Evolutionary conservation across 495 filamentous ascomycete species (phyloP), one percentile per base, ranked within the genome.

Genomic region (Trichoderma asperelloides): DNA sequence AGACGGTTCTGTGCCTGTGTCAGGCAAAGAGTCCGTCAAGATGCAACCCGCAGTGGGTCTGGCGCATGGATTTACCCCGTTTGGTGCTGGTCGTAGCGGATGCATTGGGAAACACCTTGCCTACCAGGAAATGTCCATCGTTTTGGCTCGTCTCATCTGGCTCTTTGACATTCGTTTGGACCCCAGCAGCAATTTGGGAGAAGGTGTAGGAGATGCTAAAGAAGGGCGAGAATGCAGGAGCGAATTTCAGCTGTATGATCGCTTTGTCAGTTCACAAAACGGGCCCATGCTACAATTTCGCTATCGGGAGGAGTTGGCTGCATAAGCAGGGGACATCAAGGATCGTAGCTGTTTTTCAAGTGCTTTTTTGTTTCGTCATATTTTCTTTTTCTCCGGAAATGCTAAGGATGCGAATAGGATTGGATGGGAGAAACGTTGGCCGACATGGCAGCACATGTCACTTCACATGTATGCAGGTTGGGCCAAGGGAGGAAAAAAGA

Each of bases 231-330:
- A 25, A 5, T 57, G 49, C 49, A 57, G 23, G 49, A 27, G 21
- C n/a, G 49, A 57, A 21, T 57, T 57, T 57, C 49, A 57, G 49
- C 23, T 57, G 49, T 57, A 57, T 27, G 49, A 57, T 57, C 49
- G 49, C 11, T 57, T 57, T 57, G 49, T 57, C n/a, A 57, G 49
- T 25, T 57, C 49, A 16, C 49, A 57, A n/a, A 57, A 57, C 5
- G 49, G 49, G 11, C 49, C 49, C 9, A 57, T 57, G 49, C 23
- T 57, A n/a, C 49, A 57, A 9, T 57, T 57, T 5, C 49, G 49
- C 11, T 57, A 57, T 21, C 49, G 49, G 21, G 49, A 57, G 23
- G 49, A 57, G 12, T 27, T 57, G 49, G 8, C 5, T 57, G 23
- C 49, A 21, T 57, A 25, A 27, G 16, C 1, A 18, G 5, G 1